phyloP scores from a whole-genome alignment of 2,329 filamentous ascomycete species.

The Fusarium kyushuense region DNA sequence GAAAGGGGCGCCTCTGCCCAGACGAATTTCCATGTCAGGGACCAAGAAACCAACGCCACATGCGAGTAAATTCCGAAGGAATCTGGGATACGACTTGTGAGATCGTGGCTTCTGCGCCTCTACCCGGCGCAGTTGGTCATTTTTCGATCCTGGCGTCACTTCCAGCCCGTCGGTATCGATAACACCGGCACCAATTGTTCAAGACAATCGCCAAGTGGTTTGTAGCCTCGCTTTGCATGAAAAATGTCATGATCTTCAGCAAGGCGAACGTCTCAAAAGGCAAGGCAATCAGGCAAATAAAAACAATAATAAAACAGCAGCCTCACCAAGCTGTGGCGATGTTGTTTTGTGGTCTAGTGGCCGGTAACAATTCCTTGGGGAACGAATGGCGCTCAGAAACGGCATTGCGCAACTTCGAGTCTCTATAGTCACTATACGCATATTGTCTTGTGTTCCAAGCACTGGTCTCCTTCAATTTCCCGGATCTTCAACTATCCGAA shows the following conservation, averaged over 20 bases:
- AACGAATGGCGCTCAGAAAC: background rate
- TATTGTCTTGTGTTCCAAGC: conserved; percentile 7
- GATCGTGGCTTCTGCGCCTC: conserved; percentile 36
- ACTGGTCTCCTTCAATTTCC: conserved; percentile 18
- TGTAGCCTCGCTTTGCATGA: conserved; percentile 24
- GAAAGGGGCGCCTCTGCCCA: conserved; percentile 10
- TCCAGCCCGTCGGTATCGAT: conserved; percentile 28
- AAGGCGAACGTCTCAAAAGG: conserved; percentile 26
- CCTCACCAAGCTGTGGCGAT: conserved; percentile 20
- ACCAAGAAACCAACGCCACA: conserved; percentile 16
- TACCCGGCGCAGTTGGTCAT: conserved; percentile 18
- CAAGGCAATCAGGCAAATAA: conserved; percentile 19
- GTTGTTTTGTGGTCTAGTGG: conserved; percentile 1
- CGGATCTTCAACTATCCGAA: conserved; percentile 27
- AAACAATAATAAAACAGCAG: background rate
- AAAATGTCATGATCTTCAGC: conserved; percentile 17
- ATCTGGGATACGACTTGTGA: conserved; percentile 19
- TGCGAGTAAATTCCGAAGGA: background rate
- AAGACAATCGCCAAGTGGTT: conserved; percentile 10
- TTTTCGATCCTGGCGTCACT: conserved; percentile 34
- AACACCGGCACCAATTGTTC: conserved; percentile 21
- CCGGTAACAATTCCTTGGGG: conserved; percentile 2
- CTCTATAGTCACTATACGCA: conserved; percentile 7
- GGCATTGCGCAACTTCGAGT: conserved; percentile 21
- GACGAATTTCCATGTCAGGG: conserved; percentile 8